Evolutionary conservation across 176 grass and related monocot genomes (phyloP).

Genomic region (Carex myosuroides): DNA sequence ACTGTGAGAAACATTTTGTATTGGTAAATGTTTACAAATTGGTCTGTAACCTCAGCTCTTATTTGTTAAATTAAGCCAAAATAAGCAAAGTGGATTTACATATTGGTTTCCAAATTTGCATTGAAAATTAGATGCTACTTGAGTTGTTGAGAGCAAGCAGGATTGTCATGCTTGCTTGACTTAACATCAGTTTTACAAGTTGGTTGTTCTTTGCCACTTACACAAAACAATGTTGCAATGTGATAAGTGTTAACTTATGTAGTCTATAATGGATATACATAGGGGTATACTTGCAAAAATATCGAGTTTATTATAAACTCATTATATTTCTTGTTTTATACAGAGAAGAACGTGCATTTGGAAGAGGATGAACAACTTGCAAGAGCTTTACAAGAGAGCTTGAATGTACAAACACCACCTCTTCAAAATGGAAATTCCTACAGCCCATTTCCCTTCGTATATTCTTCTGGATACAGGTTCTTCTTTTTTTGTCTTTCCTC

Average conservation of each 20-base stretch:
- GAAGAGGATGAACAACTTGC: constrained; percentile 96
- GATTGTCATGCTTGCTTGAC: neutral
- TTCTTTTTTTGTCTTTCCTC: neutral
- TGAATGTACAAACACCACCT: constrained; percentile 68
- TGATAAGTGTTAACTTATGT: neutral
- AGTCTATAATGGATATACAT: neutral
- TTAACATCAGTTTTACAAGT: neutral
- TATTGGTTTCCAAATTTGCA: neutral
- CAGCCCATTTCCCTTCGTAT: constrained; percentile 47
- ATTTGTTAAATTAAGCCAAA: neutral
- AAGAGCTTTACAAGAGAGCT: constrained; percentile 94
- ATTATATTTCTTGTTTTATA: constrained; percentile 26
- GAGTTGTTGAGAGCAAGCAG: neutral
- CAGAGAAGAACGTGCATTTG: constrained; percentile 62
- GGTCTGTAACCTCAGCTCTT: neutral
- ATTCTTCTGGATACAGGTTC: constrained; percentile 85
- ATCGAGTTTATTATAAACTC: neutral
- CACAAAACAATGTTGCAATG: neutral
- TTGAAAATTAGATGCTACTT: neutral
- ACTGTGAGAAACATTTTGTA: neutral
- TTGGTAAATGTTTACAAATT: neutral
- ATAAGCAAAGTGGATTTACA: neutral
- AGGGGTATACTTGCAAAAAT: neutral
- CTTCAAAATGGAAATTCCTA: constrained; percentile 50
- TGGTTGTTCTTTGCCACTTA: neutral